Conservation (phyloP, 257 asterid species). For the Nicotiana otophora region DNA sequence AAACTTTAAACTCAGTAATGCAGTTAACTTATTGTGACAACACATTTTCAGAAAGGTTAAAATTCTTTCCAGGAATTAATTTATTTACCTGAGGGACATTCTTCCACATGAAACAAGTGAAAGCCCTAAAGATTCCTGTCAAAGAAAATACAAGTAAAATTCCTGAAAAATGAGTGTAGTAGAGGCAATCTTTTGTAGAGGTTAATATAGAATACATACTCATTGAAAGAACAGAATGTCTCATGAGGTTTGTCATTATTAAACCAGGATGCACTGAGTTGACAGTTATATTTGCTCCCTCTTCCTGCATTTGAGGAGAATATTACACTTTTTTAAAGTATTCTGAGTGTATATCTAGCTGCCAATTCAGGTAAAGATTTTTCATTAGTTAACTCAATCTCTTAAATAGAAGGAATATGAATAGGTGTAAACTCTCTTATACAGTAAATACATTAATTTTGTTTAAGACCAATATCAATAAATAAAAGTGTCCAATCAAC, state of each 20-base stretch:
- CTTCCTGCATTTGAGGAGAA: conserved; percentile 44
- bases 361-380: not conserved
- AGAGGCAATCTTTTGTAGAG: not conserved
- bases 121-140: conserved; percentile 43
- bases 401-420: not conserved
- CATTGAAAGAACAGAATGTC: conserved; percentile 33
- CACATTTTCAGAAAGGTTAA: not conserved
- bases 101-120: conserved; percentile 61
- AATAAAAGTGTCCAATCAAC: not conserved
- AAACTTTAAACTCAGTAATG: too few species aligned
- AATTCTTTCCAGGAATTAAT: not conserved
- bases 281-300: conserved; percentile 72
- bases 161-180: not conserved
- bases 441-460: not conserved
- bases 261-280: conserved; percentile 90
- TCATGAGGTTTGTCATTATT: conserved; percentile 74
- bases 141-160: conserved; percentile 3
- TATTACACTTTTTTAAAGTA: not conserved
- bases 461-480: not conserved
- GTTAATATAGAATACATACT: conserved; percentile 32
- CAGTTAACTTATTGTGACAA: not conserved
- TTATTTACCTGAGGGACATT: conserved; percentile 64
- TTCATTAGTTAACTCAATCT: too few species aligned
- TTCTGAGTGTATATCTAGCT: not conserved
- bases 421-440: not conserved